Base-by-base conservation (phyloP, 345 rosid species). In the Ailanthus altissimus region DNA sequence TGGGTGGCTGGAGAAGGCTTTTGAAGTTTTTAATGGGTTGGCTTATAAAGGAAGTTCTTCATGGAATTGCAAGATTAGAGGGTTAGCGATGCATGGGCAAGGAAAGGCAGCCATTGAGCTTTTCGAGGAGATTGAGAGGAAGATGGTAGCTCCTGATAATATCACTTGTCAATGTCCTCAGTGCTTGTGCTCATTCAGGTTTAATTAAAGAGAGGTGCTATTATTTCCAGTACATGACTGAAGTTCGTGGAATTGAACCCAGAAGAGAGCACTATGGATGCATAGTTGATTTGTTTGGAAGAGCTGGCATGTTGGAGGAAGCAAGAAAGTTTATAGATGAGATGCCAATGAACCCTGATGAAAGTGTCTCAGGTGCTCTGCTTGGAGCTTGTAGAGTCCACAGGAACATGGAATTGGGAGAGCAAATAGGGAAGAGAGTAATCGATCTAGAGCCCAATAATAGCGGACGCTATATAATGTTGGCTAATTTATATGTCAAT, bases 61-160 rank as follows among this genome's bases (percentile, higher is more conserved):
- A 10, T 73, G 88, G 88, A 87, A 83, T 64, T 77, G 83, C 77
- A 87, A 81, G 85, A 85, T 87, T 64, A 86, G 87, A 14, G 89
- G 89, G 10, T 51, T 83, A 58, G 88, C 84, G 6, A 73, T 83
- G 77, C 88, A 87, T 47, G 85, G 85, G 18, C 67, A 76, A 49
- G 88, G 83, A 62, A 76, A 81, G 58, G 76, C 70, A 56, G 90
- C 88, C 36, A 79, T 84, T 47, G 56, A 69, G 61, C 70, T 83
- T 47, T 83, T 86, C 57, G 77, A 70, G 80, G 75, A 83, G 57
- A 84, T 84, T 86, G 81, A 83, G 75, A 78, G 62, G 45, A 69
- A 78, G 58, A 65, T 26, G 65, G 69, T 74, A 16, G 71, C 75
- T 68, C 88, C 88, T 26, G 84, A 87, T 62, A 49, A 61, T 62